Evolutionary conservation across 768 basidiomycete genomes (phyloP).

Genomic region (Kockovaella imperatae): DNA sequence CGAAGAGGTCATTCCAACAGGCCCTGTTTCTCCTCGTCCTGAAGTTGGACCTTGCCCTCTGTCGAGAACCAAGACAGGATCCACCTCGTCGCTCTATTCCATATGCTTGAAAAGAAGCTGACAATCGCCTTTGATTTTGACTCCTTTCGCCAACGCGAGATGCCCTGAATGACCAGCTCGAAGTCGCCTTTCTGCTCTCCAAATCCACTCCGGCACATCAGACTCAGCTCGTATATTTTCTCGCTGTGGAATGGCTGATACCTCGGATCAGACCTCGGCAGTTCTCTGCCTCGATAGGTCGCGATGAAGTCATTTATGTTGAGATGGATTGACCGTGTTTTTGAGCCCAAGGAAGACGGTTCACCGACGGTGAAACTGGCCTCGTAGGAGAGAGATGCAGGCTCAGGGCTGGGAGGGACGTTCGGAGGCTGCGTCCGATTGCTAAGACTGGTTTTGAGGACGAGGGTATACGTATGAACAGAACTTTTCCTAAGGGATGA

Average conservation of each 20-base stretch:
- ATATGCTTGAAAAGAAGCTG: conserved; percentile 5
- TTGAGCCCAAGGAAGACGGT: neutral
- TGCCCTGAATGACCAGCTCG: conserved; percentile 31
- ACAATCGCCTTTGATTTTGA: conserved; percentile 1
- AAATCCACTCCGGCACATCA: conserved; percentile 46
- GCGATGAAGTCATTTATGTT: conserved; percentile 36
- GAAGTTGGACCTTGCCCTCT: no score
- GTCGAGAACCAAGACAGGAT: conserved; percentile 3
- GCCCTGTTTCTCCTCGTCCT: neutral
- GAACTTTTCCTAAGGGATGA: neutral
- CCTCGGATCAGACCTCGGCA: conserved; percentile 23
- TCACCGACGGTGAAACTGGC: conserved; percentile 15
- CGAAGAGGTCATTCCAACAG: neutral
- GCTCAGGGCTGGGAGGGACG: conserved; percentile 22
- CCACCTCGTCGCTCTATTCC: conserved; percentile 6
- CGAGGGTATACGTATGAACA: conserved; percentile 29
- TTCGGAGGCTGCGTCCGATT: conserved; percentile 23
- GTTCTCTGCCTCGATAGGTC: conserved; percentile 41
- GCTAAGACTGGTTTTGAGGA: conserved; percentile 33
- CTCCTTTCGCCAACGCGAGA: conserved; percentile 10
- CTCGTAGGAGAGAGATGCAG: conserved; percentile 38
- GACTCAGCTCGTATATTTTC: conserved; percentile 37
- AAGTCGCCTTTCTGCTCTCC: conserved; percentile 44
- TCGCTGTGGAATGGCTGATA: conserved; percentile 33
- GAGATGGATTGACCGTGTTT: conserved; percentile 12